These are phyloP conservation scores for Venturia aucupariae DNA, from an alignment of 2,329 filamentous ascomycete genomes.

Conservation along the genomic window DNA sequence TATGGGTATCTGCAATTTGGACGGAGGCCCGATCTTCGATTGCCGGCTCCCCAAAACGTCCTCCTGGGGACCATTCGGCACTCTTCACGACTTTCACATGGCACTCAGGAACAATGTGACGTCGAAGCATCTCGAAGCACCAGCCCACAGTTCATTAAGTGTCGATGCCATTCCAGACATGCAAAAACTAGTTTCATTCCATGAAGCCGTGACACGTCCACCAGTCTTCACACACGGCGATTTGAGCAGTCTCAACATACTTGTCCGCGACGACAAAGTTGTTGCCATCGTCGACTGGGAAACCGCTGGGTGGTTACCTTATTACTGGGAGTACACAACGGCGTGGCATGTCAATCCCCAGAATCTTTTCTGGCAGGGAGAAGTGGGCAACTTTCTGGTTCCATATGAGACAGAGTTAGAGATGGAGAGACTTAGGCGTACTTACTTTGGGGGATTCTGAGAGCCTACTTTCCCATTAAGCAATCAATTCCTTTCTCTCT, in stretches of 20 bases:
- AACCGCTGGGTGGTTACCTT: conserved; percentile 11
- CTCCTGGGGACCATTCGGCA: neutral
- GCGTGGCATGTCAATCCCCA: neutral
- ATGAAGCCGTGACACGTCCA: neutral
- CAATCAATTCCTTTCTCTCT: neutral
- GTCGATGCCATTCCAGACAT: neutral
- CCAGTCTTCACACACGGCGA: neutral
- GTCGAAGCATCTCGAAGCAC: neutral
- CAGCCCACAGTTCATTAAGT: neutral
- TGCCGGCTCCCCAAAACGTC: neutral
- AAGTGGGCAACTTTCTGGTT: neutral
- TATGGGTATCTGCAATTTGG: neutral
- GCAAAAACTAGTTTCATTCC: neutral
- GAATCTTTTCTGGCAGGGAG: neutral
- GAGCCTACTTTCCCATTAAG: neutral
- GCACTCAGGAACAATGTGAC: neutral
- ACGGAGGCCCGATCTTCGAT: neutral
- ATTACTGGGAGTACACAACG: conserved; percentile 12
- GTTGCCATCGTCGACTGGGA: conserved; percentile 14
- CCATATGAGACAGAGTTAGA: neutral
- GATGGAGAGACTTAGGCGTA: neutral
- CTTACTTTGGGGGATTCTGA: neutral
- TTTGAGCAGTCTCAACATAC: conserved; percentile 2
- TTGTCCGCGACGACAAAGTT: conserved; percentile 2
- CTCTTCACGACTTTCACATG: neutral